Evolutionary conservation across 1,284 basidiomycete genomes (phyloP).

Genomic region (Cryptococcus sp.): DNA sequence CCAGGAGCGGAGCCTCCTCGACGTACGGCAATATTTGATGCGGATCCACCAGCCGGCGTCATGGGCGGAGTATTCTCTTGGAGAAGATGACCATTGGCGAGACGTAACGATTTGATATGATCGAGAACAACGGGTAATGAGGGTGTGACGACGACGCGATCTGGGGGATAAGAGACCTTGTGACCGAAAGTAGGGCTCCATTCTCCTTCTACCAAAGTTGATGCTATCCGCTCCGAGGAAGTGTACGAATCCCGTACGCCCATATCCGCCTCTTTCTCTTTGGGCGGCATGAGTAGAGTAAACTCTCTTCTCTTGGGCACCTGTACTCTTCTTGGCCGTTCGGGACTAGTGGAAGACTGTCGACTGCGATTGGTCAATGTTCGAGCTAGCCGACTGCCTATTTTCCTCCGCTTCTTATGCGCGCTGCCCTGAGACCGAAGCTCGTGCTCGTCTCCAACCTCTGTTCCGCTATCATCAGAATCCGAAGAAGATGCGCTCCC

Average conservation of each 20-base stretch:
- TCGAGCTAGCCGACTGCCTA: conserved; percentile 17
- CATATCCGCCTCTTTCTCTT: conserved; percentile 13
- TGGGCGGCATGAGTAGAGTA: conserved; percentile 52
- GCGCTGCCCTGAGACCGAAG: conserved; percentile 14
- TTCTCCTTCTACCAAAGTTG: conserved; percentile 7
- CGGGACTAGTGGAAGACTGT: conserved; percentile 21
- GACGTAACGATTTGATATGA: conserved; percentile 60
- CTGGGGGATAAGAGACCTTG: conserved; percentile 19
- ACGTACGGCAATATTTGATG: conserved; percentile 19
- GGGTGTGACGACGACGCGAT: conserved; percentile 60
- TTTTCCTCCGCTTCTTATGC: conserved; percentile 14
- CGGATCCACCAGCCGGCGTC: conserved; percentile 4
- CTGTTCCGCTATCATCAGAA: conserved; percentile 12
- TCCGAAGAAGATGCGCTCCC: conserved; percentile 29
- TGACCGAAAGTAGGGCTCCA: conserved; percentile 4
- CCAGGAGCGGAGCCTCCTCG: conserved; percentile 35
- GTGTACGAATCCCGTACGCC: conserved; percentile 8
- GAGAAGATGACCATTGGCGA: conserved; percentile 6
- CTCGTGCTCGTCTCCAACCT: conserved; percentile 9
- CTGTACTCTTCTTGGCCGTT: conserved; percentile 40
- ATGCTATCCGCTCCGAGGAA: conserved; percentile 11
- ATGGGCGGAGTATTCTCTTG: conserved; percentile 8
- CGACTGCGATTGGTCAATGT: conserved; percentile 20
- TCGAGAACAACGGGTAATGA: conserved; percentile 62
- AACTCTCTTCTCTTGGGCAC: conserved; percentile 60